These are phyloP conservation scores for Austropuccinia psidii DNA, from an alignment of 1,284 basidiomycete genomes.

Conservation along the genomic window DNA sequence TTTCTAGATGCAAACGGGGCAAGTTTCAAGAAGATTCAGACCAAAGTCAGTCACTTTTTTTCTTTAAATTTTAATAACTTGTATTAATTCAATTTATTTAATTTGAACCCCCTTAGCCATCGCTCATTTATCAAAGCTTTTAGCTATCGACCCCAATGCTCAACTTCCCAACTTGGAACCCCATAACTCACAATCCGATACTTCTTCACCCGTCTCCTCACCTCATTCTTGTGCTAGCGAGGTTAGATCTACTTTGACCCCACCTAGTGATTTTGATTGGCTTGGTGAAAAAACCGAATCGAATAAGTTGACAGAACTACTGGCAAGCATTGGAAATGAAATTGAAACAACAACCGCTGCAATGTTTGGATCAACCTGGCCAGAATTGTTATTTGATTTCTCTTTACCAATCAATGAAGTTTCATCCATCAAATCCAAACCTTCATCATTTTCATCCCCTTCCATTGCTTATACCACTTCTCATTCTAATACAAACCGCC, in stretches of 20 bases:
- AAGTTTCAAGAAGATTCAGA: conserved; percentile 22
- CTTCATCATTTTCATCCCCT: not conserved
- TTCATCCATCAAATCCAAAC: not conserved
- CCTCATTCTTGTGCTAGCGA: conserved; percentile 21
- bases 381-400: not conserved
- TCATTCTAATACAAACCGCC: not conserved
- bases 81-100: not conserved
- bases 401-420: not conserved
- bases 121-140: conserved; percentile 9
- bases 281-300: conserved; percentile 29
- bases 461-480: not conserved
- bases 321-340: conserved; percentile 26
- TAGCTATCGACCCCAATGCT: conserved; percentile 11
- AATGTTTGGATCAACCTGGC: conserved; percentile 3
- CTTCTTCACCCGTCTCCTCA: conserved; percentile 23
- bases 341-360: conserved; percentile 21
- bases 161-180: conserved; percentile 24
- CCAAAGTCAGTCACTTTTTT: not conserved
- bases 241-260: not conserved
- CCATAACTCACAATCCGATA: conserved; percentile 23
- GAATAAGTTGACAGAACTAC: conserved; percentile 29
- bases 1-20: conserved; percentile 22
- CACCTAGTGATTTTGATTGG: conserved; percentile 22
- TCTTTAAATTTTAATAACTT: not conserved
- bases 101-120: conserved; percentile 13